Percentiles rank a stretch among this genome's conserved stretches.
Evolutionary conservation across 768 basidiomycete genomes (phyloP).

Genomic region (Termitomyces sp.): DNA sequence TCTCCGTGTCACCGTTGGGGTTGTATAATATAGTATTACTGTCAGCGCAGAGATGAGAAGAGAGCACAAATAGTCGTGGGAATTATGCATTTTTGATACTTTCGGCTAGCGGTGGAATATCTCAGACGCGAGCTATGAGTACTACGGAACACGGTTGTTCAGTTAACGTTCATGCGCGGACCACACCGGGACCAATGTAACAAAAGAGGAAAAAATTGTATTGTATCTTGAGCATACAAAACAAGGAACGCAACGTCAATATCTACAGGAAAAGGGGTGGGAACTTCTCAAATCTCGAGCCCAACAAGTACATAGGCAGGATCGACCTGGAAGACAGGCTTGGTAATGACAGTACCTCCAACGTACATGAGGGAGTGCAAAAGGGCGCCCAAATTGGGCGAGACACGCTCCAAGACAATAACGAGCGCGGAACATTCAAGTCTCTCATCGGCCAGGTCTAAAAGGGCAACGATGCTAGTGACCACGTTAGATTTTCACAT

Average conservation of each 20-base stretch:
- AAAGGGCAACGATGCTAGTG: conserved; percentile 74
- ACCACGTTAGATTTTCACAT: conserved; percentile 8
- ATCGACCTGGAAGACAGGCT: conserved; percentile 72
- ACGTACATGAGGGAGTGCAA: conserved; percentile 93
- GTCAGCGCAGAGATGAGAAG: background rate
- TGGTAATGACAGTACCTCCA: conserved; percentile 81
- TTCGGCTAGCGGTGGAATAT: background rate
- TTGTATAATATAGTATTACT: background rate
- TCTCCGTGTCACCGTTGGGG: background rate
- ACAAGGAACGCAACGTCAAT: background rate
- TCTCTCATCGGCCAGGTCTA: conserved; percentile 86
- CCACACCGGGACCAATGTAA: no score
- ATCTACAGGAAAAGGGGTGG: background rate
- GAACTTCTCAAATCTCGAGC: conserved; percentile 59
- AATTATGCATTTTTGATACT: conserved; percentile 1
- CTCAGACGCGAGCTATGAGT: no score
- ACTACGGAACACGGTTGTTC: no score
- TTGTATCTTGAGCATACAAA: background rate
- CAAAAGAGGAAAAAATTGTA: background rate
- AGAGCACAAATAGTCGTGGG: background rate
- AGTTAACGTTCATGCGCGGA: no score
- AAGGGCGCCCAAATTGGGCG: conserved; percentile 65
- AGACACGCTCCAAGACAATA: conserved; percentile 75
- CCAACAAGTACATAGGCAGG: conserved; percentile 82
- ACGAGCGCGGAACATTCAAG: conserved; percentile 75